Base-by-base conservation (phyloP, 1,284 basidiomycete genomes). In the Mycena citricolor region DNA sequence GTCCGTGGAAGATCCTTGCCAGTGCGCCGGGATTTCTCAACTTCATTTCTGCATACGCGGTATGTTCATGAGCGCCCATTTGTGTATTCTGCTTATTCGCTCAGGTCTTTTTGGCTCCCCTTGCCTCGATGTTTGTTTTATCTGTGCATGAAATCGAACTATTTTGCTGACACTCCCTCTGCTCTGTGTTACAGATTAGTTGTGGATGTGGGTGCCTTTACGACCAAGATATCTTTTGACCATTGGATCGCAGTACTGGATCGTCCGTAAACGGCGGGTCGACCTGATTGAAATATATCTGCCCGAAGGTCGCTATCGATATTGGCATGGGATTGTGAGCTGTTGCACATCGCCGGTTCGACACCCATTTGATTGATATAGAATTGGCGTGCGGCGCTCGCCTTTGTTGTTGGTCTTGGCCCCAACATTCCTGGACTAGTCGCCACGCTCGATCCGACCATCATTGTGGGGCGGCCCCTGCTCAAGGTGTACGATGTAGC, bases 261-360 rank as follows among this genome's bases (percentile, higher is more conserved):
- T 86, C 20, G 64, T 86, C 4, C 83, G 83, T 56, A 68, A 59
- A 47, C 66, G 80, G 42, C 73, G 72, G 22, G 76, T 84, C 5
- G 81, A 85, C 45, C 80, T 86, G 7, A 77, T 79, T 17, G 73
- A 79, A 0, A 82, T 86, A 81, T 86, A 84, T 55, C 69, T 76
- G 50, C 83, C 82, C 7, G 64, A 72, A 32, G 81, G 82, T 7
- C 69, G 77, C 39, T 86, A 86, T 59, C 63, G 71, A 17, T 86
- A 85, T 56, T 73, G 68, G 57, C 68, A 71, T 36, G 83, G 84
- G 32, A 74, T 79, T 37, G 41, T 43, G 24, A 16, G 32, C 22
- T n/a, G 7, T 4, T 11, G 4, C 25, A 13, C 28, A n/a, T 3
- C 12, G 7, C 8, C 3, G 2, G 14, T 21, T n/a, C 3, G 3